Percentiles rank a stretch among this genome's conserved stretches.
phyloP scores from a whole-genome alignment of 2,329 filamentous ascomycete genomes.

The Talaromyces pinophilus region DNA sequence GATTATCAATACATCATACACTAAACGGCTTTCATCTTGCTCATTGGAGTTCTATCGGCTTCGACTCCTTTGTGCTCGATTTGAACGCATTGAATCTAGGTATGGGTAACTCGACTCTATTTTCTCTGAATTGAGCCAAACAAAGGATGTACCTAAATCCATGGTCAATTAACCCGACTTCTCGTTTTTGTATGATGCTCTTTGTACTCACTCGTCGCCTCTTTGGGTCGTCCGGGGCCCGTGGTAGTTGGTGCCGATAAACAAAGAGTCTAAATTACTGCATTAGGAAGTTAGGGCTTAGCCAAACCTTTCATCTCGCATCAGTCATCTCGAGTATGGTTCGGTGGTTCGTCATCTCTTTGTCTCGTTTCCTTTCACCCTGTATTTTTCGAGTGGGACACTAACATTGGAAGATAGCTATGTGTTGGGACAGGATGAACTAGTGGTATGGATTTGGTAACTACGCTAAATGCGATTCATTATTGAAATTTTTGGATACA shows the following conservation, averaged over 20 bases:
- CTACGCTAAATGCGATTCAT: not conserved
- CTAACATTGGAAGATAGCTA: not conserved
- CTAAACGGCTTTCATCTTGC: not conserved
- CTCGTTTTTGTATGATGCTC: not conserved
- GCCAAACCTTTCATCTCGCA: not conserved
- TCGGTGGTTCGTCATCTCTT: not conserved
- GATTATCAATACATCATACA: not conserved
- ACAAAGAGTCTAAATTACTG: not conserved
- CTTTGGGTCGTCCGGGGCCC: no score
- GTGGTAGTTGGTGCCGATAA: not conserved
- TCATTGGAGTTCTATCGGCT: not conserved
- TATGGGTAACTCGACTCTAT: not conserved
- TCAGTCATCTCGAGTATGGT: not conserved
- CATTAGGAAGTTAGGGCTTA: not conserved
- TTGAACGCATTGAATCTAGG: not conserved
- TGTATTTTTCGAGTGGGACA: not conserved
- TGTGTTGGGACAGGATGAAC: not conserved
- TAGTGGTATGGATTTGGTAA: not conserved
- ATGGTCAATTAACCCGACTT: no score
- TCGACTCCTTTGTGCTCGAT: not conserved
- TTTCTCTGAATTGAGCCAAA: not conserved
- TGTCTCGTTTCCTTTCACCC: not conserved
- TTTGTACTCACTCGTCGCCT: not conserved
- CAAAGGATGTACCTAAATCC: not conserved
- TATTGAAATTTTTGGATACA: not conserved